Evolutionary conservation across 371 early-diverging fungal genomes (phyloP), one percentile per base, ranked within the genome.

Genomic region (Syncephalastrum monosporum): DNA sequence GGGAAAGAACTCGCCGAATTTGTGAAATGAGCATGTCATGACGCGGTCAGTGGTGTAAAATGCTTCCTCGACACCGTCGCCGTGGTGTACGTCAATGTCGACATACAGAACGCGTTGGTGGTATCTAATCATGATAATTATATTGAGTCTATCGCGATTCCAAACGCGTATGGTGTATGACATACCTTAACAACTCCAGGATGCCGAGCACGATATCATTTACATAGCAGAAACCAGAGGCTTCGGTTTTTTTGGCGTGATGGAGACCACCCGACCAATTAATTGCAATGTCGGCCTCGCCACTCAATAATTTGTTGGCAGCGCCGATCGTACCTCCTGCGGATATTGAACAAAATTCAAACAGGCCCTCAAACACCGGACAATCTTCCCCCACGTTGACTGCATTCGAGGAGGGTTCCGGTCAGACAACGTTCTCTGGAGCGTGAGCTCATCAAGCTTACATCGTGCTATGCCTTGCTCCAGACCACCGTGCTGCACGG

Each of bases 211-310:
- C 95, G 68, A 97, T 97, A 69, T 98, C 99, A 76, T 97, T 97
- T 13, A 97, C 91, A 79, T 97, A 98, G 78, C 99, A 98, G 71
- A 98, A 98, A 6, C 99, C 99, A 46, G 91, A 89, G 0, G 99
- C 96, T 61, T 92, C 96, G 38, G 72, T 71, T 68, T 94, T 93
- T 67, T 96, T 95, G 4, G 97, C 97, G 66, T 98, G 99, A 77
- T 98, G 99, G 50, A 98, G 79, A 12, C 99, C 99, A 38, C 99
- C 99, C 2, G 92, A 84, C 99, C 99, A 98, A 74, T 98, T 97
- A 60, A 98, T 91, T 24, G 92, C 92, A 60, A 96, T 89, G 59
- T 98, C 98, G 8, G 92, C 82, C 50, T 93, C 91, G 29, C 87
- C 82, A 68, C 93, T 98, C 41, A 77, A 55, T 52, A 99, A 73